These are phyloP conservation scores for Trichoderma reesei DNA, from an alignment of 495 filamentous ascomycete species.

Conservation along the genomic window DNA sequence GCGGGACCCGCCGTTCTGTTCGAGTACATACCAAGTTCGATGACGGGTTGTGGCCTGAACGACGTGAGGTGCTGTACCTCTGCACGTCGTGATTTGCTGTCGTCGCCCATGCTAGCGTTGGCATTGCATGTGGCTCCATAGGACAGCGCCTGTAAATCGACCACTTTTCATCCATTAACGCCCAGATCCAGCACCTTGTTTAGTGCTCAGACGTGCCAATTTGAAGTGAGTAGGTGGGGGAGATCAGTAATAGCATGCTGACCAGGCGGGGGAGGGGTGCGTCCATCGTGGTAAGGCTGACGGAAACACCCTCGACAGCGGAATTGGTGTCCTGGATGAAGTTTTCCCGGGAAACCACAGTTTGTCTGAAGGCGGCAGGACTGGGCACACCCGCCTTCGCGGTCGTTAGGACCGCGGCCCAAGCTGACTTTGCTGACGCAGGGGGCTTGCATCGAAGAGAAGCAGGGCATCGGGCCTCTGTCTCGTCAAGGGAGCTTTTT, in stretches of 20 bases:
- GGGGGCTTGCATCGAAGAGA: neutral
- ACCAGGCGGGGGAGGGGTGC: constrained; percentile 5
- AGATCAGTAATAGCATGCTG: neutral
- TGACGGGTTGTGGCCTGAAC: neutral
- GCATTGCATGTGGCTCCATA: neutral
- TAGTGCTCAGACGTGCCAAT: no score
- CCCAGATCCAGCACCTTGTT: neutral
- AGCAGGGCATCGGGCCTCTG: neutral
- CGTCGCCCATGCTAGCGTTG: constrained; percentile 1
- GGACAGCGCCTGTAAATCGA: neutral
- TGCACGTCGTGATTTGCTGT: neutral
- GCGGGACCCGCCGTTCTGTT: neutral
- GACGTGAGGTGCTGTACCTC: neutral
- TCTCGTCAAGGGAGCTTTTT: neutral
- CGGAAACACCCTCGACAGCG: neutral
- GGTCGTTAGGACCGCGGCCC: neutral
- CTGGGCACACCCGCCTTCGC: neutral
- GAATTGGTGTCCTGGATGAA: neutral
- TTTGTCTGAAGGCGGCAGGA: neutral
- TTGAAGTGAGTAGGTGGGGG: neutral
- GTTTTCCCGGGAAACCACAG: neutral
- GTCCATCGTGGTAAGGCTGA: neutral
- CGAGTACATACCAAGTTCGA: neutral
- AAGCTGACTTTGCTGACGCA: constrained; percentile 7
- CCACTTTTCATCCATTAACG: neutral